A percentile compares a stretch with the other conserved stretches of the same genome.
phyloP scores from a whole-genome alignment of 2,329 filamentous ascomycete species.

The Dothistroma septosporum region DNA sequence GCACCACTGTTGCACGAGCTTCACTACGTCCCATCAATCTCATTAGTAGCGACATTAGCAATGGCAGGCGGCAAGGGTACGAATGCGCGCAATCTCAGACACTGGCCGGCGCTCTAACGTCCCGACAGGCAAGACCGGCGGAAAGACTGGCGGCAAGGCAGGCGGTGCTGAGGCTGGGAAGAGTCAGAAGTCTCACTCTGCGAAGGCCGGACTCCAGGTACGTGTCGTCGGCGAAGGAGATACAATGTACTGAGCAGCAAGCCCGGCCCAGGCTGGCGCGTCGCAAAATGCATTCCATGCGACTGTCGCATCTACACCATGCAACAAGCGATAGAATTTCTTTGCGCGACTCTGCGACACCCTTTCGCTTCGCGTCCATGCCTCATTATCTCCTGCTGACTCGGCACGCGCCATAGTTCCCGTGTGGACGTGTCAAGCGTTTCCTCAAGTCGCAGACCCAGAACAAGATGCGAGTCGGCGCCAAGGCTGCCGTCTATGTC shows the following conservation, averaged over 20 bases:
- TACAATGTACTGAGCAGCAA: slow-evolving; percentile 11
- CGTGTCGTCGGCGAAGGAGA: slow-evolving; percentile 37
- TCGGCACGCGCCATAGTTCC: slow-evolving; percentile 62
- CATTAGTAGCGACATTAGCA: slow-evolving; percentile 15
- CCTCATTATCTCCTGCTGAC: slow-evolving; percentile 7
- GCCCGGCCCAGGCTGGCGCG: slow-evolving; percentile 22
- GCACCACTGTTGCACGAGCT: slow-evolving; percentile 9
- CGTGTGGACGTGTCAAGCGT: slow-evolving; percentile 99
- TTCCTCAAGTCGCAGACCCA: slow-evolving; percentile 99
- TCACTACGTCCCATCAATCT: slow-evolving; percentile 2
- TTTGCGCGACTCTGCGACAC: background rate
- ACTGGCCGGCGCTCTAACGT: slow-evolving; percentile 30
- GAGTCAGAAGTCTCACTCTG: slow-evolving; percentile 88
- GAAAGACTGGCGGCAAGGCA: slow-evolving; percentile 84
- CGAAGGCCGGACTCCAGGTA: slow-evolving; percentile 93
- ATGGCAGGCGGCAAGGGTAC: slow-evolving; percentile 93
- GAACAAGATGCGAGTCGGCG: slow-evolving; percentile 99
- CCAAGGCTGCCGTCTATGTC: slow-evolving; percentile 97
- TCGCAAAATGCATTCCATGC: slow-evolving; percentile 27
- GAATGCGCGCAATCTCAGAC: slow-evolving; percentile 38
- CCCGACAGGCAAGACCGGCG: slow-evolving; percentile 58
- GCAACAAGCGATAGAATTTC: slow-evolving; percentile 1
- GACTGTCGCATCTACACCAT: slow-evolving; percentile 5
- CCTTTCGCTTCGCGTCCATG: background rate
- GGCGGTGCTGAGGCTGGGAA: slow-evolving; percentile 68